These are phyloP conservation scores for Fusarium tanahbumbuense DNA, from an alignment of 2,329 filamentous ascomycete species.

Conservation along the genomic window DNA sequence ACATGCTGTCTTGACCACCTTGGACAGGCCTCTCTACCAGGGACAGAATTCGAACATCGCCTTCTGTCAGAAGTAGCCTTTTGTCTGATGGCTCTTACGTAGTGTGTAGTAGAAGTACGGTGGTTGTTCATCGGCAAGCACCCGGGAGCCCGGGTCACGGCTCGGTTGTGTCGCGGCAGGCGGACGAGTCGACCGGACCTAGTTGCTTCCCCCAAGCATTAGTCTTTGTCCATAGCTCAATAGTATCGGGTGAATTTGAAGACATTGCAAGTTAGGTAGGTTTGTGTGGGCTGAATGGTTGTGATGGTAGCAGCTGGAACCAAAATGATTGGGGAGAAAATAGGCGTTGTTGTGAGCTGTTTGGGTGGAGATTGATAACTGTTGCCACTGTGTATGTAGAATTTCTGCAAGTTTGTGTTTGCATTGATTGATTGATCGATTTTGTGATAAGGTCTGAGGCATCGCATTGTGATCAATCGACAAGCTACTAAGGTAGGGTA, in stretches of 20 bases:
- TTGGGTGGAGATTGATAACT: slow-evolving; percentile 11
- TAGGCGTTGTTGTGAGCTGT: slow-evolving; percentile 14
- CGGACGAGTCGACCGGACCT: slow-evolving; percentile 38
- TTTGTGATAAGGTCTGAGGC: neutral
- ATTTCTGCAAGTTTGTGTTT: slow-evolving; percentile 14
- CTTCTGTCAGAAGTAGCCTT: neutral
- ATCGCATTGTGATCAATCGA: slow-evolving; percentile 8
- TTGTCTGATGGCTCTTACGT: slow-evolving; percentile 5
- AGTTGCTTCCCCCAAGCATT: slow-evolving; percentile 18
- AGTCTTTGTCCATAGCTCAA: slow-evolving; percentile 21
- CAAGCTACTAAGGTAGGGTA: neutral
- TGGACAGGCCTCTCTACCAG: slow-evolving; percentile 8
- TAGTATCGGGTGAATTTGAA: slow-evolving; percentile 20
- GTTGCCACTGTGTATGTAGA: slow-evolving; percentile 1
- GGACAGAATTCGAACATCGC: slow-evolving; percentile 10
- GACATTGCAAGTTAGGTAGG: slow-evolving; percentile 1
- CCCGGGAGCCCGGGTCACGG: slow-evolving; percentile 41
- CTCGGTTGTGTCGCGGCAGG: slow-evolving; percentile 37
- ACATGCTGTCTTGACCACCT: neutral
- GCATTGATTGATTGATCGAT: neutral
- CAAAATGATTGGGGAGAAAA: slow-evolving; percentile 10
- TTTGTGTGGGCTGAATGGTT: slow-evolving; percentile 10
- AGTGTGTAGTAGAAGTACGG: neutral
- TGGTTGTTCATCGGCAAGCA: slow-evolving; percentile 34
- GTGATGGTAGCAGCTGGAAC: slow-evolving; percentile 13